These are phyloP conservation scores for Bidens hawaiensis DNA, from an alignment of 140 eudicot genomes.

Conservation along the genomic window DNA sequence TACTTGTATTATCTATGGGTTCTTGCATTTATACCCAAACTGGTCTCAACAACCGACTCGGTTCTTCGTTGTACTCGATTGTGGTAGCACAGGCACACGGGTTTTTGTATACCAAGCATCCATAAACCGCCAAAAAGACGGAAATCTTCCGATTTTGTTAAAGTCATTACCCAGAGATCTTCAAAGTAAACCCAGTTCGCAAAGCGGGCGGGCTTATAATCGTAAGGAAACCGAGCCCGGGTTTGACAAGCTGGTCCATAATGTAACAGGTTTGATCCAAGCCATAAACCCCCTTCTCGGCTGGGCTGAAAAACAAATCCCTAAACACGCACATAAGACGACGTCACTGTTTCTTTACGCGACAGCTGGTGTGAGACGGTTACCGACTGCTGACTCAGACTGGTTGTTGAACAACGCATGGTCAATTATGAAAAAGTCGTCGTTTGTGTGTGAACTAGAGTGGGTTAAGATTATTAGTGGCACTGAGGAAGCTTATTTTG, in stretches of 20 bases:
- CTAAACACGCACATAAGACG: slow-evolving; percentile 60
- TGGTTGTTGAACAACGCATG: slow-evolving; percentile 79
- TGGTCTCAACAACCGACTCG: slow-evolving; percentile 60
- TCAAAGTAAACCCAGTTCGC: slow-evolving; percentile 47
- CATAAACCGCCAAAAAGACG: slow-evolving; percentile 44
- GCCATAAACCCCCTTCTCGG: slow-evolving; percentile 77
- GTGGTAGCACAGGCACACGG: slow-evolving; percentile 99
- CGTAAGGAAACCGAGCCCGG: slow-evolving; percentile 99
- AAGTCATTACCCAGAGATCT: slow-evolving; percentile 60
- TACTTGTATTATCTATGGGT: slow-evolving; percentile 36
- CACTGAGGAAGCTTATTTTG: slow-evolving; percentile 93
- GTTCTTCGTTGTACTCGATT: slow-evolving; percentile 84
- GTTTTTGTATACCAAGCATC: slow-evolving; percentile 80
- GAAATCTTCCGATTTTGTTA: slow-evolving; percentile 61
- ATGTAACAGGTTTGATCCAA: slow-evolving; percentile 65
- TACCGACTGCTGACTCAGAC: slow-evolving; percentile 79
- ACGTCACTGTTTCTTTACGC: slow-evolving; percentile 88
- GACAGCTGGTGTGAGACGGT: slow-evolving; percentile 95
- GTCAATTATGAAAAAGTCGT: slow-evolving; percentile 66
- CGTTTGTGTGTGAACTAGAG: slow-evolving; percentile 73
- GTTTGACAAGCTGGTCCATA: slow-evolving; percentile 79
- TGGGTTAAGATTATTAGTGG: slow-evolving; percentile 89
- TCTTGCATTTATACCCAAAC: slow-evolving; percentile 42
- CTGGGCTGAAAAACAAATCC: slow-evolving; percentile 95
- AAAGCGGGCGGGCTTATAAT: slow-evolving; percentile 79